Conservation (phyloP, 192 early-diverging fungal genomes). For the Umbelopsis isabellina region DNA sequence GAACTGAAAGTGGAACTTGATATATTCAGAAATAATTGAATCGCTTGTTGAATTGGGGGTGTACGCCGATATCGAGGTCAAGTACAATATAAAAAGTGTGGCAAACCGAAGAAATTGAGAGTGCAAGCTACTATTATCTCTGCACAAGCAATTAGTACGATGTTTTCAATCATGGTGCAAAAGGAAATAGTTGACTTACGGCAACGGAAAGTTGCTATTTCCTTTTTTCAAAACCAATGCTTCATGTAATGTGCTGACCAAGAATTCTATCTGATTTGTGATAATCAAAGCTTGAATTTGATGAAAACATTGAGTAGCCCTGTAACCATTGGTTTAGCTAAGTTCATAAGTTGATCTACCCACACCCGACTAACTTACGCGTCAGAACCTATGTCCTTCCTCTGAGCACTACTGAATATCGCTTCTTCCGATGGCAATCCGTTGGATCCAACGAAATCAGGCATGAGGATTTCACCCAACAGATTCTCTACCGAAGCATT, state of each 20-base stretch:
- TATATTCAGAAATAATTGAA: constrained; percentile 56
- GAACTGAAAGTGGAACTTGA: constrained; percentile 36
- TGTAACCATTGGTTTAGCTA: background rate
- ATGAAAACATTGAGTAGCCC: constrained; percentile 36
- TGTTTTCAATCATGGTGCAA: background rate
- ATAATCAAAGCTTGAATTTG: constrained; percentile 57
- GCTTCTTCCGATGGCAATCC: background rate
- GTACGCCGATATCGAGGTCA: constrained; percentile 57
- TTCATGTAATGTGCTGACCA: constrained; percentile 30
- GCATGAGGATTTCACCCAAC: constrained; percentile 46
- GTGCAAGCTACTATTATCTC: constrained; percentile 20
- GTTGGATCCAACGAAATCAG: constrained; percentile 18
- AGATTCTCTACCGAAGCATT: constrained; percentile 69
- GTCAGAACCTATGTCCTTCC: constrained; percentile 16
- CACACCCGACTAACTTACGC: constrained; percentile 21
- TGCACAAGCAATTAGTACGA: background rate
- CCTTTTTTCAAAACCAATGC: background rate
- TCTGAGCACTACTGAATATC: constrained; percentile 14
- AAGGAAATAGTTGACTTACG: constrained; percentile 11
- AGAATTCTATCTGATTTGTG: constrained; percentile 40
- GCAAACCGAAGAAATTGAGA: constrained; percentile 70
- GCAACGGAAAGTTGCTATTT: background rate
- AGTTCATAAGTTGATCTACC: background rate
- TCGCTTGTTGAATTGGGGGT: constrained; percentile 50
- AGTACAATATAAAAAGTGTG: constrained; percentile 65